A percentile compares a stretch with the other conserved stretches of the same genome.
These are phyloP conservation scores for Diplosphaera chodatii DNA, from an alignment of 139 green algal species.

Conservation along the genomic window DNA sequence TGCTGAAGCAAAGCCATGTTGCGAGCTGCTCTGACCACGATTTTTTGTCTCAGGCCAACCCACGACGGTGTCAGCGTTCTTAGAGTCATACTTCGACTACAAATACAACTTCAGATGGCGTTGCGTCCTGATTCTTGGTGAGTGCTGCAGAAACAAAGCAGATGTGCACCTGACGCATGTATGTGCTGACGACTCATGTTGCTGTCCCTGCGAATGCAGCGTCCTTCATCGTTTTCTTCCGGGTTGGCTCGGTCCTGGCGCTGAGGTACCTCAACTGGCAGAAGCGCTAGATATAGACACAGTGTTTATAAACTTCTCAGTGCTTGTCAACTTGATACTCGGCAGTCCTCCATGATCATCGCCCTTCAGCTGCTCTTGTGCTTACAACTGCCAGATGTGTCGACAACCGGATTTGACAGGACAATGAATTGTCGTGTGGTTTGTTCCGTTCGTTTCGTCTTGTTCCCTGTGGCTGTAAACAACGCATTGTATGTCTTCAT, in stretches of 20 bases:
- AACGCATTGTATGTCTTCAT: too few relatives aligned
- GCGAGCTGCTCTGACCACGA: too few relatives aligned
- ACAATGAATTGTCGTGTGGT: too few relatives aligned
- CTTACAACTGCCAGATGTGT: too few relatives aligned
- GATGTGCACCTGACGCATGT: conserved; percentile 13
- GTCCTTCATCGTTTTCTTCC: conserved; percentile 44
- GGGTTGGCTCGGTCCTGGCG: conserved; percentile 33
- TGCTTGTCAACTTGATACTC: too few relatives aligned
- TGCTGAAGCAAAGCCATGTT: too few relatives aligned
- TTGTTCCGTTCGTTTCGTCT: too few relatives aligned
- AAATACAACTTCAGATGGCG: conserved; percentile 50
- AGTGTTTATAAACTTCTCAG: too few relatives aligned
- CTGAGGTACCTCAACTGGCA: conserved; percentile 62
- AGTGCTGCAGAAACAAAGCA: conserved; percentile 51
- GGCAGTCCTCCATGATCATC: too few relatives aligned
- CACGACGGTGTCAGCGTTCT: conserved; percentile 33
- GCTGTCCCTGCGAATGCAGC: not conserved
- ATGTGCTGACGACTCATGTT: not conserved
- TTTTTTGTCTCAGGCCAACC: not conserved
- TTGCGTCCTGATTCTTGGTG: conserved; percentile 27
- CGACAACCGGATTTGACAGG: too few relatives aligned
- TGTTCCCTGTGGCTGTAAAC: too few relatives aligned
- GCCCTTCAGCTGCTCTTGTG: too few relatives aligned
- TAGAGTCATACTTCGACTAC: conserved; percentile 56
- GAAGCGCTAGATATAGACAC: conserved; percentile 22